Percentiles rank a stretch among this genome's conserved stretches.
Conservation (phyloP, 2,329 filamentous ascomycete genomes). For the Elsinoe arachidis region DNA sequence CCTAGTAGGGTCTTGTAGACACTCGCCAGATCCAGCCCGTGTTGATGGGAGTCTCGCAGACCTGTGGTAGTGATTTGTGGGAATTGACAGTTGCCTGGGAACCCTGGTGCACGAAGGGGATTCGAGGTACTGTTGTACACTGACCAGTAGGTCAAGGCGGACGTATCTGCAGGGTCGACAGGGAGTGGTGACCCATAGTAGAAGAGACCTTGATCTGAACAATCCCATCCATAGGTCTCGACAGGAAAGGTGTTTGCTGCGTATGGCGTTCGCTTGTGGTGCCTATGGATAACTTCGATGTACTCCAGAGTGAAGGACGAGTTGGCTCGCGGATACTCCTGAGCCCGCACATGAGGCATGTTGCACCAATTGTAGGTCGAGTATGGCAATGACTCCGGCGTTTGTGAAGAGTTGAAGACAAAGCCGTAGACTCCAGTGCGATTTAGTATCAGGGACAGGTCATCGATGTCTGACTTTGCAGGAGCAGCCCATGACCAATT, state of each 20-base stretch:
- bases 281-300: conserved; percentile 74
- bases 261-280: conserved; percentile 79
- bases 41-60: conserved; percentile 64
- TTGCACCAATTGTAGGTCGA: conserved; percentile 74
- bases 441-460: conserved; percentile 49
- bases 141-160: conserved; percentile 56
- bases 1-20: conserved; percentile 63
- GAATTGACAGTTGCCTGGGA: conserved; percentile 68
- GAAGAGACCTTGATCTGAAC: conserved; percentile 60
- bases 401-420: conserved; percentile 58
- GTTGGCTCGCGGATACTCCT: conserved; percentile 50
- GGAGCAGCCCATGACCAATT: conserved; percentile 53
- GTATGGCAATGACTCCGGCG: conserved; percentile 46
- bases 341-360: conserved; percentile 69
- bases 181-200: conserved; percentile 52
- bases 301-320: conserved; percentile 59
- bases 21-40: conserved; percentile 66
- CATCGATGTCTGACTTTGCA: conserved; percentile 48
- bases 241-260: conserved; percentile 66
- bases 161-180: conserved; percentile 39
- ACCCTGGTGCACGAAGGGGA: conserved; percentile 57
- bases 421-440: conserved; percentile 62
- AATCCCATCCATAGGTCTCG: conserved; percentile 66
- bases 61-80: conserved; percentile 69
- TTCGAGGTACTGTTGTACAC: conserved; percentile 55